These are phyloP conservation scores for Tolypocladium amazonense DNA, from an alignment of 2,329 filamentous ascomycete genomes.

Conservation along the genomic window DNA sequence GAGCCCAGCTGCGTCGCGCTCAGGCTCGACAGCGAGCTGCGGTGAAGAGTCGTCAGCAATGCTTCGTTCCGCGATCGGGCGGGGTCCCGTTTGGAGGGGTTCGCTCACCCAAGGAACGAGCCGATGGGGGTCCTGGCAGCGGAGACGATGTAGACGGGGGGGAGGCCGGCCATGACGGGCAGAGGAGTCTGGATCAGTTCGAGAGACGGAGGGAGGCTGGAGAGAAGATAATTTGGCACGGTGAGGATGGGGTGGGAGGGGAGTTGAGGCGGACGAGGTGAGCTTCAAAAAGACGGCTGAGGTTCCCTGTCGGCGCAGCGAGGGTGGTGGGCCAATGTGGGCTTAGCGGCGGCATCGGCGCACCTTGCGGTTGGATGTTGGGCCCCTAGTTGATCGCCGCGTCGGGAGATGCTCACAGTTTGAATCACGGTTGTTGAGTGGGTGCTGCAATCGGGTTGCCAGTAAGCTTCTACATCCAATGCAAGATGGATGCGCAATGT, in stretches of 20 bases:
- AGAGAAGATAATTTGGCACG: neutral
- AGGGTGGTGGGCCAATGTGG: neutral
- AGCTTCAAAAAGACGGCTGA: neutral
- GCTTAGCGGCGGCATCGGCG: neutral
- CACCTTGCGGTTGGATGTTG: neutral
- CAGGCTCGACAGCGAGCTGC: conserved; percentile 77
- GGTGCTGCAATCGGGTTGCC: too few relatives aligned
- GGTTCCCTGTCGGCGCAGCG: neutral
- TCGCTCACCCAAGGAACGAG: conserved; percentile 75
- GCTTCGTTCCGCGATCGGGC: neutral
- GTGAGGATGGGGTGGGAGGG: neutral
- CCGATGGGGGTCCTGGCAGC: conserved; percentile 83
- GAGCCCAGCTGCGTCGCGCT: conserved; percentile 80
- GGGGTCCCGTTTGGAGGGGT: neutral
- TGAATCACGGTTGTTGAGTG: too few relatives aligned
- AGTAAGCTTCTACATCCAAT: too few relatives aligned
- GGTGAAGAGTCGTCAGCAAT: conserved; percentile 10
- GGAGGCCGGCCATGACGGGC: conserved; percentile 60
- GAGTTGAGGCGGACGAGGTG: neutral
- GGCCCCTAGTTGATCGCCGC: too few relatives aligned
- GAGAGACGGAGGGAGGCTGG: neutral
- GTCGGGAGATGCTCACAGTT: too few relatives aligned
- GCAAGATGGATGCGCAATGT: too few relatives aligned
- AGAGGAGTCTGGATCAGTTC: neutral
- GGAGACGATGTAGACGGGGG: conserved; percentile 93